Evolutionary conservation across 2,329 filamentous ascomycete species (phyloP), one percentile per base, ranked within the genome.

Genomic region (Shiraia sp.): DNA sequence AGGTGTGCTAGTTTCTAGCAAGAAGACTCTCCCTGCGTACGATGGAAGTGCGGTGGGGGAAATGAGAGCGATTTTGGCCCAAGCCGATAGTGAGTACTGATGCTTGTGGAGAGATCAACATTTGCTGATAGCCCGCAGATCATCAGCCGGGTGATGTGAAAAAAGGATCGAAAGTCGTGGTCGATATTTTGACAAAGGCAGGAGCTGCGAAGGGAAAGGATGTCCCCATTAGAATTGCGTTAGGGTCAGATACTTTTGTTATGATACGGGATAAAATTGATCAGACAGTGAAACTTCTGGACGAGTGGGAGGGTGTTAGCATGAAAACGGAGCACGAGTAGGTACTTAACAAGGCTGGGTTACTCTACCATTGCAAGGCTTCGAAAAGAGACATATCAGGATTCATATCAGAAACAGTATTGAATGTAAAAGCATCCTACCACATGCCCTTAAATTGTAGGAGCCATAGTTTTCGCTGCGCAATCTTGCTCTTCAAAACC

Each of bases 121-220:
- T 8, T 22, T 5, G 19, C 19, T 5, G 4, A 22, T 5, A 8
- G 8, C 19, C 8, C 8, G 19, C 19, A 22, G 19, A 75, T 12
- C 73, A 75, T 0, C 80, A 84, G 65, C 73, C 69, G 0, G 81
- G 81, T 0, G 79, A 85, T 54, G 72, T 79, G 3, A 64, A 61
- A 13, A 82, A 82, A 68, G 81, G 76, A 0, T 66, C 69, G 6
- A 71, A 65, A 41, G 72, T 79, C 1, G 68, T 82, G 19, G 72
- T 83, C 4, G 81, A 85, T 49, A 68, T 81, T 10, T 50, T 85
- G 50, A 81, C 77, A 6, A 68, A 68, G 30, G 72, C 67, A 2
- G 80, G 80, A 0, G 66, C 68, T 16, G 78, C 70, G 14, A 59
- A 63, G 45, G 79, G 77, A 0, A 76, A 63, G 49, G 70, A 75